Base-by-base conservation (phyloP, 352 stramenopile genomes). In the Pythium plurisporium region DNA sequence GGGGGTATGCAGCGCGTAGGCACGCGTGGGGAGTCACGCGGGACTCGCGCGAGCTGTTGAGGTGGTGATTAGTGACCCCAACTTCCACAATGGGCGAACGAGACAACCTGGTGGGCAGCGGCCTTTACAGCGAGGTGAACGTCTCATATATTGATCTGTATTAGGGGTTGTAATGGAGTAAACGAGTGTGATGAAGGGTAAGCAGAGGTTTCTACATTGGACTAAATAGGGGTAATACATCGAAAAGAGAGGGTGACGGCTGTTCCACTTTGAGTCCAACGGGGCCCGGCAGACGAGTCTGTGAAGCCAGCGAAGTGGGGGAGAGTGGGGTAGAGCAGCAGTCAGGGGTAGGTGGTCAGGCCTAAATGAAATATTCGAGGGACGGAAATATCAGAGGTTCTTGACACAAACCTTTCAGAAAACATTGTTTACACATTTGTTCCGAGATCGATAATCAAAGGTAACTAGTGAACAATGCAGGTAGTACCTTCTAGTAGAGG, bases 191-290 rank as follows among this genome's bases (percentile, higher is more conserved):
- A n/a, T n/a, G n/a, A 15, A 37, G 31, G 31, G 31, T 37, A 37
- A 37, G n/a, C n/a, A n/a, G n/a, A n/a, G n/a, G n/a, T n/a, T n/a
- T n/a, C n/a, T n/a, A n/a, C n/a, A n/a, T n/a, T n/a, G n/a, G n/a
- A n/a, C n/a, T n/a, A n/a, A n/a, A n/a, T n/a, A n/a, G n/a, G n/a
- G n/a, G n/a, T n/a, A n/a, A n/a, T n/a, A n/a, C n/a, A n/a, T 7
- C 5, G 31, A 37, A 37, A 33, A 7, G 22, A 2, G 4, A 47
- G 20, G 20, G 41, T 47, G 11, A 9, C 1, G 41, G 14, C 3
- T 47, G 41, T 47, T 47, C 23, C 41, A n/a, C 4, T 31, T 47
- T 20, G 41, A 47, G 41, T 47, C 41, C 41, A 47, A 47, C 41
- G 41, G n/a, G 41, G 41, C 11, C 20, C 41, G 22, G 20, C 41